Evolutionary conservation across 208 protist genomes (phyloP).

Genomic region (Herpetomonas muscarum): DNA sequence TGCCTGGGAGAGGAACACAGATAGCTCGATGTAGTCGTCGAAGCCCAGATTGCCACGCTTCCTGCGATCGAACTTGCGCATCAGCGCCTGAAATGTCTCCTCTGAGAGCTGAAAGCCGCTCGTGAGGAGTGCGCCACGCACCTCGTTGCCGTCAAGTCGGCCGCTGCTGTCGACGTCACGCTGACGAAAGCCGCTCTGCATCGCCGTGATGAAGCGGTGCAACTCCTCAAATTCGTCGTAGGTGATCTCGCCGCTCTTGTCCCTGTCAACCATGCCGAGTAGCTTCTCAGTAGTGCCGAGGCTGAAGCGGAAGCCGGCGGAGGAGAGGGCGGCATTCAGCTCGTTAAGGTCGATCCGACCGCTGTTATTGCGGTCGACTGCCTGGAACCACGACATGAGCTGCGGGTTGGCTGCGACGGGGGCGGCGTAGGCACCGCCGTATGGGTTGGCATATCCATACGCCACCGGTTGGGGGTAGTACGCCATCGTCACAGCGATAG

Average conservation of each 20-base stretch:
- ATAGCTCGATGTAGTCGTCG: constrained; percentile 77
- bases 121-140: constrained; percentile 32
- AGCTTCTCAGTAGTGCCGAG: constrained; percentile 64
- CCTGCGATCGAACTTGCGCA: constrained; percentile 69
- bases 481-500: background rate
- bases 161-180: constrained; percentile 39
- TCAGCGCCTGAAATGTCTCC: constrained; percentile 60
- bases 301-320: constrained; percentile 52
- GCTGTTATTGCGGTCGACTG: constrained; percentile 54
- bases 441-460: background rate
- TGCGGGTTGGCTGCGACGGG: constrained; percentile 13
- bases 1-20: constrained; percentile 53
- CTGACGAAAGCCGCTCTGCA: constrained; percentile 49
- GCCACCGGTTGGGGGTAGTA: background rate
- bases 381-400: constrained; percentile 49
- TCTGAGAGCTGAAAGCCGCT: constrained; percentile 46
- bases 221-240: constrained; percentile 68
- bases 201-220: constrained; percentile 53
- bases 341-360: constrained; percentile 57
- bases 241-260: constrained; percentile 48
- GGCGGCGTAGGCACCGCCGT: constrained; percentile 8
- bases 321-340: constrained; percentile 57
- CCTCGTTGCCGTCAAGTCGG: constrained; percentile 44
- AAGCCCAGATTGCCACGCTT: constrained; percentile 54
- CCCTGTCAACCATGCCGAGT: constrained; percentile 64